phyloP scores from a whole-genome alignment of 352 stramenopile genomes.

The Hyaloperonospora arabidopsidis region DNA sequence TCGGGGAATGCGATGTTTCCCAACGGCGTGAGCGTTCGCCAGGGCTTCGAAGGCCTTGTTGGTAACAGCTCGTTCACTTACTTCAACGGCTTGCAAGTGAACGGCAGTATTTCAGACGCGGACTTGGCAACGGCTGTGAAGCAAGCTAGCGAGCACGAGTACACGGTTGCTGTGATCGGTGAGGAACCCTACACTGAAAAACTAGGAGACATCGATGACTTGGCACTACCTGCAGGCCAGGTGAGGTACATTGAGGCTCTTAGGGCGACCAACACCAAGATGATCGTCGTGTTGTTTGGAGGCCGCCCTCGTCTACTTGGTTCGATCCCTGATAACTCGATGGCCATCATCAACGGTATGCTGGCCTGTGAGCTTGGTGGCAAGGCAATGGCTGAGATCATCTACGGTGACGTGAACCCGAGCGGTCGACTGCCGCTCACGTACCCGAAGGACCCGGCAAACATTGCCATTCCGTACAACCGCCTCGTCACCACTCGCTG shows the following conservation, averaged over 20 bases:
- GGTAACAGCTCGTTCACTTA: conserved; percentile 29
- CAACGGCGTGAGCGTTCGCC: conserved; percentile 40
- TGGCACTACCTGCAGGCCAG: conserved; percentile 47
- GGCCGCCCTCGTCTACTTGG: conserved; percentile 67
- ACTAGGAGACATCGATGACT: conserved; percentile 66
- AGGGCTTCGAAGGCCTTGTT: conserved; percentile 17
- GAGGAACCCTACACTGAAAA: conserved; percentile 77
- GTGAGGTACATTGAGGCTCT: conserved; percentile 59
- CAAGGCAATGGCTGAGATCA: conserved; percentile 71
- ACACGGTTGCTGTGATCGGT: conserved; percentile 65
- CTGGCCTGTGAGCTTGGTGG: conserved; percentile 67
- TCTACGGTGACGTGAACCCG: conserved; percentile 70
- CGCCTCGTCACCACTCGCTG: conserved; percentile 46
- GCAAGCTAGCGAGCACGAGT: conserved; percentile 33
- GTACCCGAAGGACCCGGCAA: conserved; percentile 56
- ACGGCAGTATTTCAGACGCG: conserved; percentile 34
- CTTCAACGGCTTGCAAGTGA: conserved; percentile 39
- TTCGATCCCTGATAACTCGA: conserved; percentile 36
- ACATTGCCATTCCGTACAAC: conserved; percentile 63
- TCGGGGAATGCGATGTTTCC: conserved; percentile 42
- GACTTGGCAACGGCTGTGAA: conserved; percentile 40
- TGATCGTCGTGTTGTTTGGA: conserved; percentile 67
- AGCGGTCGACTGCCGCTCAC: conserved; percentile 75
- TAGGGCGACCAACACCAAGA: conserved; percentile 46
- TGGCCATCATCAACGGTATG: conserved; percentile 68